A percentile compares a stretch with the other conserved stretches of the same genome.
phyloP scores from a whole-genome alignment of 257 asterid species.

The Nicotiana undulata region DNA sequence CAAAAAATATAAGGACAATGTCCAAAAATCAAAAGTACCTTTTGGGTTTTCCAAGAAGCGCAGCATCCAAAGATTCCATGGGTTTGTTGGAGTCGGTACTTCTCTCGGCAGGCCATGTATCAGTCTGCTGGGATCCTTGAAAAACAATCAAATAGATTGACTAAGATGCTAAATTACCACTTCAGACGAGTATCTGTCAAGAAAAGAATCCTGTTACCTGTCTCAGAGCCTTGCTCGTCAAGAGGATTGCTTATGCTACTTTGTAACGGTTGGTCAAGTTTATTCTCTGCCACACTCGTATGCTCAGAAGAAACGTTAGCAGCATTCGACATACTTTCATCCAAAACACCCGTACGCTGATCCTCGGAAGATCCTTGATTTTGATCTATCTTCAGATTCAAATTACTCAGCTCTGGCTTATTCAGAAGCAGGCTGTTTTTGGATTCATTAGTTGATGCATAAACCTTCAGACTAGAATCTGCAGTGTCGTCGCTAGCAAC shows the following conservation, averaged over 20 bases:
- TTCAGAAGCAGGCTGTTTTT: conserved; percentile 24
- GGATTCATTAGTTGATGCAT: conserved; percentile 14
- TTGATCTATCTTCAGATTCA: conserved; percentile 26
- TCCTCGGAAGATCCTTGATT: conserved; percentile 28
- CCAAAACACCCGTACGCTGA: conserved; percentile 11
- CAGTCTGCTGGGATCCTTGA: conserved; percentile 63
- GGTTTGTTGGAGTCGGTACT: too few relatives aligned
- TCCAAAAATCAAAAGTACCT: conserved; percentile 34
- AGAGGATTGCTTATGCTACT: conserved; percentile 20
- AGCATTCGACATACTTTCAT: conserved; percentile 12
- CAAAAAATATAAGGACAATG: not conserved
- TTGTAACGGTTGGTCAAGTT: conserved; percentile 10
- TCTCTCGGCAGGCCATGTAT: too few relatives aligned
- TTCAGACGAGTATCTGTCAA: conserved; percentile 1
- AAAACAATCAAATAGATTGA: conserved; percentile 26
- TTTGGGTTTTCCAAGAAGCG: conserved; percentile 61
- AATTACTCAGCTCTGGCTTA: conserved; percentile 35
- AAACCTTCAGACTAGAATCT: conserved; percentile 14
- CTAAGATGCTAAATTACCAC: not conserved
- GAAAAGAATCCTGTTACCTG: conserved; percentile 40
- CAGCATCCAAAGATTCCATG: conserved; percentile 26
- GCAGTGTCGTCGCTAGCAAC: conserved; percentile 12
- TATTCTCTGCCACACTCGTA: not conserved
- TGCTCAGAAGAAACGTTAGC: conserved; percentile 16
- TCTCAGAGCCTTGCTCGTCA: conserved; percentile 27